These are phyloP conservation scores for Quercus mongolica DNA, from an alignment of 306 rosid genomes.

Conservation along the genomic window DNA sequence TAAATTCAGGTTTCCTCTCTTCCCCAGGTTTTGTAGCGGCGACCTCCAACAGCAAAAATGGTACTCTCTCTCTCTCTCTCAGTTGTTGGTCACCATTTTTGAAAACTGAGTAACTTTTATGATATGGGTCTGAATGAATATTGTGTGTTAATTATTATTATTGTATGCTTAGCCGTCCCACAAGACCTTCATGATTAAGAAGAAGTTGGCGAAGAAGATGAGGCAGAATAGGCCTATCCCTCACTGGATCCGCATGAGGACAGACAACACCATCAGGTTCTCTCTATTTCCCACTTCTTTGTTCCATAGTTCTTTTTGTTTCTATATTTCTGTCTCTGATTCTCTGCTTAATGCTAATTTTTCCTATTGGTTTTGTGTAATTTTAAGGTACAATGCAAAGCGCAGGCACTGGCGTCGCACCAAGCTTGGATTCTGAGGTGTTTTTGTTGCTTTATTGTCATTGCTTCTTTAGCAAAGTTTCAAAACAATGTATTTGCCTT, in stretches of 20 bases:
- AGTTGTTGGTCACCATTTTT: not conserved
- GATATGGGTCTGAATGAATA: not conserved
- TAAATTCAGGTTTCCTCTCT: not conserved
- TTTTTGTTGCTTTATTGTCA: not conserved
- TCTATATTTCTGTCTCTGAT: too few relatives aligned
- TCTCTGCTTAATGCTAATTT: not conserved
- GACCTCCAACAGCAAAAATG: slow-evolving; percentile 32
- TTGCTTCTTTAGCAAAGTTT: not conserved
- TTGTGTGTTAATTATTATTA: too few relatives aligned
- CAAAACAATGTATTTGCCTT: too few relatives aligned
- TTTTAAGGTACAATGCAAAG: slow-evolving; percentile 51
- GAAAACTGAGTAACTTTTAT: not conserved
- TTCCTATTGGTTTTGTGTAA: not conserved
- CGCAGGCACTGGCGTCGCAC: slow-evolving; percentile 69
- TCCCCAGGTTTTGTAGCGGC: not conserved
- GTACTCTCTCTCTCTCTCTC: slow-evolving; percentile 13
- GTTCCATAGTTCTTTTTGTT: accelerated
- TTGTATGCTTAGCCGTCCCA: slow-evolving; percentile 63
- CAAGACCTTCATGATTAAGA: slow-evolving; percentile 83
- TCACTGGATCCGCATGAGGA: slow-evolving; percentile 85
- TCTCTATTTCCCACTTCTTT: not conserved
- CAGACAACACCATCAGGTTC: slow-evolving; percentile 84
- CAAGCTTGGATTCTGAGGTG: slow-evolving; percentile 51
- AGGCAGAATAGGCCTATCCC: slow-evolving; percentile 95
- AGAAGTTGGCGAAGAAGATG: slow-evolving; percentile 94